A percentile compares a stretch with the other conserved stretches of the same genome.
These are phyloP conservation scores for Magnaporthales sp. DNA, from an alignment of 2,329 filamentous ascomycete genomes.

Conservation along the genomic window DNA sequence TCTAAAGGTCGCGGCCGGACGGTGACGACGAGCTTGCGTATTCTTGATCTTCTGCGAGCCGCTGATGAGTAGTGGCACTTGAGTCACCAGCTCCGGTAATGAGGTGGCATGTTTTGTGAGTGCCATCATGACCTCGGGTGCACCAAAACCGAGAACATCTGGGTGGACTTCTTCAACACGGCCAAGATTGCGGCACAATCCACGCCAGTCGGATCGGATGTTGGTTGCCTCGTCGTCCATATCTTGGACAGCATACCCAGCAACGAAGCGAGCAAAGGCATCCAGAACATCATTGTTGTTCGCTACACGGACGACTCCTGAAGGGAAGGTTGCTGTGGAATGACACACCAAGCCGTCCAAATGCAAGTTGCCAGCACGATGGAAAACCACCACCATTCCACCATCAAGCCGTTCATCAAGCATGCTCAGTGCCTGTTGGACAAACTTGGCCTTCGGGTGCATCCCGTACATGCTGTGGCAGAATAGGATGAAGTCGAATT, in stretches of 20 bases:
- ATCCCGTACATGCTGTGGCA: constrained; percentile 59
- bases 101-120: constrained; percentile 37
- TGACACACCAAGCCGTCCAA: constrained; percentile 40
- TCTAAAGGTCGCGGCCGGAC: constrained; percentile 32
- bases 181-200: constrained; percentile 39
- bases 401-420: constrained; percentile 23
- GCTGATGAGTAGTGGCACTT: constrained; percentile 26
- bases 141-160: constrained; percentile 34
- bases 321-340: constrained; percentile 35
- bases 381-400: constrained; percentile 41
- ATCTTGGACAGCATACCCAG: constrained; percentile 29
- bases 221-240: constrained; percentile 15
- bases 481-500: constrained; percentile 49
- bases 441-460: constrained; percentile 33
- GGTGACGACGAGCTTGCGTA: constrained; percentile 34
- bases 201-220: constrained; percentile 33
- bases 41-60: constrained; percentile 35
- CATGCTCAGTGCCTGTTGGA: constrained; percentile 37
- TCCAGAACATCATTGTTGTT: constrained; percentile 37
- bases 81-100: constrained; percentile 30
- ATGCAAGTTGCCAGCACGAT: constrained; percentile 35
- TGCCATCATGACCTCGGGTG: constrained; percentile 38
- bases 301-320: constrained; percentile 30
- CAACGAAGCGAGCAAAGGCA: constrained; percentile 42
- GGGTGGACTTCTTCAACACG: constrained; percentile 25